phyloP scores from a whole-genome alignment of 2,329 filamentous ascomycete genomes.

The Malbranchea zuffiana region DNA sequence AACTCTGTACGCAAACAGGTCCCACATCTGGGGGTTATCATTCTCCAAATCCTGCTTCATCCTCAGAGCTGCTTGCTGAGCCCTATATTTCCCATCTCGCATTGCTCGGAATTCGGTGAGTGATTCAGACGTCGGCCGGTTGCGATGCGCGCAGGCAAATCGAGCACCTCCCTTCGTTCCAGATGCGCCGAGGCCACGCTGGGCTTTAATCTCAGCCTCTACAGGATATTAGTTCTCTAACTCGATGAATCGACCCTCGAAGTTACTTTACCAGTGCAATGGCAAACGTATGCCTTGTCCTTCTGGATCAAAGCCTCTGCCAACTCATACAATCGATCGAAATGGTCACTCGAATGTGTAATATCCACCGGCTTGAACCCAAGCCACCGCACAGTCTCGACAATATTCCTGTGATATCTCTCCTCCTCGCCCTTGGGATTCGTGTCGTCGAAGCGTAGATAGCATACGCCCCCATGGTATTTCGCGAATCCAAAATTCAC shows the following conservation, averaged over 20 bases:
- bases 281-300: conserved; percentile 68
- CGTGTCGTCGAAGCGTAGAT: conserved; percentile 81
- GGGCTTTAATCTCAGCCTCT: conserved; percentile 72
- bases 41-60: conserved; percentile 84
- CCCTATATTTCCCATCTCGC: conserved; percentile 81
- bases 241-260: too few relatives aligned
- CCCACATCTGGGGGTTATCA: conserved; percentile 93
- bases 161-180: conserved; percentile 49
- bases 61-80: conserved; percentile 69
- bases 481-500: conserved; percentile 93
- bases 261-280: conserved; percentile 53
- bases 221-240: too few relatives aligned
- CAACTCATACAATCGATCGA: conserved; percentile 74
- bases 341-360: conserved; percentile 86
- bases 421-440: conserved; percentile 92
- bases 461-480: conserved; percentile 66
- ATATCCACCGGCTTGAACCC: conserved; percentile 63
- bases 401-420: conserved; percentile 77
- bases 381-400: conserved; percentile 79
- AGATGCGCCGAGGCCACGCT: conserved; percentile 59
- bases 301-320: conserved; percentile 71
- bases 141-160: conserved; percentile 70
- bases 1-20: conserved; percentile 81
- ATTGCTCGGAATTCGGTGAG: conserved; percentile 77
- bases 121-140: conserved; percentile 63